phyloP scores from a whole-genome alignment of 2,329 filamentous ascomycete species.

The Curvularia spicifera region DNA sequence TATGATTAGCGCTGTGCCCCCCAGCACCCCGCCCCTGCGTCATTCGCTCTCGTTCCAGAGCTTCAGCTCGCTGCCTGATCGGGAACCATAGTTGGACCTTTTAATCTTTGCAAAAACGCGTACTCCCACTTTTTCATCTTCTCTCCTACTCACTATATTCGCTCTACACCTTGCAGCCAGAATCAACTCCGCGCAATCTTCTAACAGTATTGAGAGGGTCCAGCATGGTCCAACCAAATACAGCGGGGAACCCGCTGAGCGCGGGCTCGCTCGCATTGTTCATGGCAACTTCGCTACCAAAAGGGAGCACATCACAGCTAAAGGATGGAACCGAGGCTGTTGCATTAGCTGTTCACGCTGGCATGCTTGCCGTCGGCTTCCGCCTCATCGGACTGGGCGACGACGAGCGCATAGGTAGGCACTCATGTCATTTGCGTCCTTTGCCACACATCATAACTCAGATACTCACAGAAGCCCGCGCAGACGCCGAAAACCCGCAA shows the following conservation, averaged over 20 bases:
- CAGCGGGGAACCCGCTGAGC: constrained; percentile 53
- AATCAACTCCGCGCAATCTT: background rate
- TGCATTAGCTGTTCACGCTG: constrained; percentile 82
- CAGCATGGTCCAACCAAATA: constrained; percentile 39
- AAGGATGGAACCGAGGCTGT: constrained; percentile 80
- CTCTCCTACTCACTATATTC: background rate
- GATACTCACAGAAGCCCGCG: constrained; percentile 59
- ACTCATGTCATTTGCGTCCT: background rate
- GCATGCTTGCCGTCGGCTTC: constrained; percentile 81
- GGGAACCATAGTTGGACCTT: background rate
- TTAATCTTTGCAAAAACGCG: background rate
- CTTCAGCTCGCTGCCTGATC: constrained; percentile 17
- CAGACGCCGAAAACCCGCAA: constrained; percentile 61
- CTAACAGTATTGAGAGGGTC: background rate
- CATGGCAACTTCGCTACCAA: constrained; percentile 55
- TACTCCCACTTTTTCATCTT: background rate
- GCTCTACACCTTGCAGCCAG: background rate
- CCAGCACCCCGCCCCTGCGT: constrained; percentile 31
- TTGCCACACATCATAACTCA: constrained; percentile 29
- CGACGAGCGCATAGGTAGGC: constrained; percentile 73
- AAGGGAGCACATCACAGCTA: constrained; percentile 53
- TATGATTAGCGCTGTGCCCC: constrained; percentile 24
- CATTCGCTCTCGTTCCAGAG: constrained; percentile 4
- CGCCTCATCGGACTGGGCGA: constrained; percentile 83
- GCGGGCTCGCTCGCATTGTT: constrained; percentile 51